Evolutionary conservation across 2,329 filamentous ascomycete species (phyloP).

Genomic region (Trematosphaeria pertusa): DNA sequence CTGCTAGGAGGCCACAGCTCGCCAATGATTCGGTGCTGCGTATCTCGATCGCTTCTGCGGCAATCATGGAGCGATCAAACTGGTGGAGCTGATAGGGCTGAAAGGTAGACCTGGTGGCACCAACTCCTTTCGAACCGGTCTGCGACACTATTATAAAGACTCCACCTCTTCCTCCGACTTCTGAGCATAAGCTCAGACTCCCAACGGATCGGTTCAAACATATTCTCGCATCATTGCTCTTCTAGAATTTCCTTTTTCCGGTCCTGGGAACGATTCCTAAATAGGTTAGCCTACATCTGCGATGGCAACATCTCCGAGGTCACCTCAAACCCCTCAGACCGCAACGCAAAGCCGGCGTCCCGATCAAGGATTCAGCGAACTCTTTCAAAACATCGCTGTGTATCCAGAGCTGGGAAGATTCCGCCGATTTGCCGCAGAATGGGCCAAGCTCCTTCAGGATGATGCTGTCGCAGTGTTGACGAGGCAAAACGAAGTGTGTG

Average conservation of each 20-base stretch:
- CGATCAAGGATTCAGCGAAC: not conserved
- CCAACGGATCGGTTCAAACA: not conserved
- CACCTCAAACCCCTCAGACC: not conserved
- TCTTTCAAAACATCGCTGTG: not conserved
- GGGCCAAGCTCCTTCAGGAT: conserved; percentile 5
- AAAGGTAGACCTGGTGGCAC: no score
- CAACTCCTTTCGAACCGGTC: no score
- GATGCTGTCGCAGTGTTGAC: not conserved
- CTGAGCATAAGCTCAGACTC: not conserved
- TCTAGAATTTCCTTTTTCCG: no score
- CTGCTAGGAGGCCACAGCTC: no score
- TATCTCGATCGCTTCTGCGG: no score
- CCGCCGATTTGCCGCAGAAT: conserved; percentile 3
- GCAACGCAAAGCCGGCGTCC: not conserved
- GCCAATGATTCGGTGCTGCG: no score
- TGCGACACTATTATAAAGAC: no score
- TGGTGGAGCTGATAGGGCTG: no score
- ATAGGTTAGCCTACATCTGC: not conserved
- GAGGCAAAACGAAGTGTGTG: not conserved
- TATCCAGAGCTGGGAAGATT: conserved; percentile 2
- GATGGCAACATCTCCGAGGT: not conserved
- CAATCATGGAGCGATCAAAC: no score
- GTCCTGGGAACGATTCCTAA: not conserved
- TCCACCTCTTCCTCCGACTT: not conserved
- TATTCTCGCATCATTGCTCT: no score